These are phyloP conservation scores for Ophiostoma fasciatum DNA, from an alignment of 2,329 filamentous ascomycete species.

Conservation along the genomic window DNA sequence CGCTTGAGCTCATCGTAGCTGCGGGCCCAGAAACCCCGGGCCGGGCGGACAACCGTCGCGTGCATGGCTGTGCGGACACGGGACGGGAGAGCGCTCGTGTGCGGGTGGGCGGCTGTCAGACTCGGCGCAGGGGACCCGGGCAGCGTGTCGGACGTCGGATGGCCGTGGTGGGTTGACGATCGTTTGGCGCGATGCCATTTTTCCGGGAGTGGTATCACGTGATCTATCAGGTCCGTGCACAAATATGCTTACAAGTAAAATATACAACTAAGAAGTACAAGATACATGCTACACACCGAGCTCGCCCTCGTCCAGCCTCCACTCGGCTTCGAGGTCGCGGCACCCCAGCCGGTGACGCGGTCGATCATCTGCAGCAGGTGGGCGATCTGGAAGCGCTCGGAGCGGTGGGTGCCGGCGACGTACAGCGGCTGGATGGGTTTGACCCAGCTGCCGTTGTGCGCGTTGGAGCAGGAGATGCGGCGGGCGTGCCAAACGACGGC, in stretches of 20 bases:
- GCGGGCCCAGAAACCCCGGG: conserved; percentile 40
- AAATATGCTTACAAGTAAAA: too few species aligned
- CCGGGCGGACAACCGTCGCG: conserved; percentile 25
- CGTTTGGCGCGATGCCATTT: too few species aligned
- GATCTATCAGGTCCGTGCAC: too few species aligned
- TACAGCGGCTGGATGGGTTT: conserved; percentile 43
- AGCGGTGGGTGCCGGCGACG: conserved; percentile 38
- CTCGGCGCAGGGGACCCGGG: too few species aligned
- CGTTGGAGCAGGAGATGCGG: conserved; percentile 38
- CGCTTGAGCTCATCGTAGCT: conserved; percentile 47
- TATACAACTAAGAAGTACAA: too few species aligned
- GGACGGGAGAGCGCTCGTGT: too few species aligned
- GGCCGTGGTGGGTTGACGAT: too few species aligned
- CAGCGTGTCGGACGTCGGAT: too few species aligned
- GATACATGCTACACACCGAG: too few species aligned
- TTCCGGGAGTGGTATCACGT: too few species aligned
- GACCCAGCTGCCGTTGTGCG: conserved; percentile 38
- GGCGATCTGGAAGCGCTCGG: conserved; percentile 24
- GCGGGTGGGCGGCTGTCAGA: background rate
- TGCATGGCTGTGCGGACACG: conserved; percentile 24
- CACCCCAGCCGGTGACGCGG: conserved; percentile 35
- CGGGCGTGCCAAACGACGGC: conserved; percentile 40
- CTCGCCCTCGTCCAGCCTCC: conserved; percentile 16
- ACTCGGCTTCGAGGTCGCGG: conserved; percentile 30
- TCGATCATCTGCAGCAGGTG: conserved; percentile 35